A percentile compares a stretch with the other conserved stretches of the same genome.
Conservation (phyloP, 345 rosid species). For the Corchorus capsularis region DNA sequence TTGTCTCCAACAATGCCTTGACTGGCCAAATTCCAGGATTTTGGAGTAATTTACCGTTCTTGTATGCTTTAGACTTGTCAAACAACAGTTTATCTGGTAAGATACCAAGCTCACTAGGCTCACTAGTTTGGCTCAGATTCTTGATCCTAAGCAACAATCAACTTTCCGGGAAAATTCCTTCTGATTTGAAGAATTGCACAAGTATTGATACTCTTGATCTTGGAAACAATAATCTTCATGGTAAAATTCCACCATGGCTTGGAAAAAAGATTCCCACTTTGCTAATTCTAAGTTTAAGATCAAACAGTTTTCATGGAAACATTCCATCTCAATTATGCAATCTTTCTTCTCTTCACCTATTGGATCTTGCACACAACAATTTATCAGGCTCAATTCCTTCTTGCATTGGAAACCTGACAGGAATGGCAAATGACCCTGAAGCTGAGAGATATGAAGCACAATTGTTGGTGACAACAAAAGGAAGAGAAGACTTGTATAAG, state of each 20-base stretch:
- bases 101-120: slow-evolving; percentile 43
- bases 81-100: slow-evolving; percentile 46
- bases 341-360: slow-evolving; percentile 38
- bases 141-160: slow-evolving; percentile 46
- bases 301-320: slow-evolving; percentile 37
- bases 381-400: slow-evolving; percentile 39
- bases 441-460: slow-evolving; percentile 32
- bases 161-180: slow-evolving; percentile 45
- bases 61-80: slow-evolving; percentile 39
- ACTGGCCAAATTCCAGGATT: neutral
- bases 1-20: neutral
- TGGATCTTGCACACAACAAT: no score
- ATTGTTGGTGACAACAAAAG: slow-evolving; percentile 32
- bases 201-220: slow-evolving; percentile 45
- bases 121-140: slow-evolving; percentile 34
- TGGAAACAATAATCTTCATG: slow-evolving; percentile 44
- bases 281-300: slow-evolving; percentile 37
- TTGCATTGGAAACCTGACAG: slow-evolving; percentile 41
- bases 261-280: slow-evolving; percentile 28
- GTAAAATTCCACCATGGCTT: slow-evolving; percentile 42
- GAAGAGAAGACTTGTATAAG: neutral
- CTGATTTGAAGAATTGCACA: slow-evolving; percentile 45
- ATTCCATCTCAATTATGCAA: slow-evolving; percentile 35
- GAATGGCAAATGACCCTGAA: slow-evolving; percentile 19
- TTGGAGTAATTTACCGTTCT: slow-evolving; percentile 7